These are phyloP conservation scores for Kodamaea laetipori DNA, from an alignment of 805 yeast species.

Conservation along the genomic window DNA sequence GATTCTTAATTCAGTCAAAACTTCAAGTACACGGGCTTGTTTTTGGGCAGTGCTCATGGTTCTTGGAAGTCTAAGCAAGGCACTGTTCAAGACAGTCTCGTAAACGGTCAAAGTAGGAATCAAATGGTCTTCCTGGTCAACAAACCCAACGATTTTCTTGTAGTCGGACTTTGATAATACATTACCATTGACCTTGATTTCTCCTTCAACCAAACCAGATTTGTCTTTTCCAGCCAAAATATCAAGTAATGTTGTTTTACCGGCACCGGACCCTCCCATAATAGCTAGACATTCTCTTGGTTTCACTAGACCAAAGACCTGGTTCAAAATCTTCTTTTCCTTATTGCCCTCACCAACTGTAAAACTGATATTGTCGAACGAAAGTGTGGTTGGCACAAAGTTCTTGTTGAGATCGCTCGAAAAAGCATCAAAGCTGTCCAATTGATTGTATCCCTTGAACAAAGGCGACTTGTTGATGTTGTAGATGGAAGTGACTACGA, in stretches of 20 bases:
- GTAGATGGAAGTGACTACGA: conserved; percentile 44
- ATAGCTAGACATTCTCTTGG: conserved; percentile 93
- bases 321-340: conserved; percentile 55
- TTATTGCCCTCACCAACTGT: conserved; percentile 39
- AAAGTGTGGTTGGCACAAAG: conserved; percentile 67
- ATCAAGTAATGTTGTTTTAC: conserved; percentile 91
- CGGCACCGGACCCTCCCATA: conserved; percentile 99
- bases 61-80: conserved; percentile 82
- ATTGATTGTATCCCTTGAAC: conserved; percentile 40
- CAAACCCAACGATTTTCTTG: conserved; percentile 82
- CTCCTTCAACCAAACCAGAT: conserved; percentile 69
- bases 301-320: conserved; percentile 71
- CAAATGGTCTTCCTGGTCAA: conserved; percentile 91
- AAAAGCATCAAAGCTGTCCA: conserved; percentile 37
- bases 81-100: conserved; percentile 92
- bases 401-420: conserved; percentile 49
- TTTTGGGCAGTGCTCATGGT: conserved; percentile 74
- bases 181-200: conserved; percentile 75
- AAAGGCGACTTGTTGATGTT: conserved; percentile 63
- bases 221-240: conserved; percentile 88
- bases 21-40: conserved; percentile 77
- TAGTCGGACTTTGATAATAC: conserved; percentile 45
- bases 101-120: conserved; percentile 93
- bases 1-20: conserved; percentile 82
- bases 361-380: conserved; percentile 76